Conservation (phyloP, 768 basidiomycete species). For the Dioszegia aurantiaca region DNA sequence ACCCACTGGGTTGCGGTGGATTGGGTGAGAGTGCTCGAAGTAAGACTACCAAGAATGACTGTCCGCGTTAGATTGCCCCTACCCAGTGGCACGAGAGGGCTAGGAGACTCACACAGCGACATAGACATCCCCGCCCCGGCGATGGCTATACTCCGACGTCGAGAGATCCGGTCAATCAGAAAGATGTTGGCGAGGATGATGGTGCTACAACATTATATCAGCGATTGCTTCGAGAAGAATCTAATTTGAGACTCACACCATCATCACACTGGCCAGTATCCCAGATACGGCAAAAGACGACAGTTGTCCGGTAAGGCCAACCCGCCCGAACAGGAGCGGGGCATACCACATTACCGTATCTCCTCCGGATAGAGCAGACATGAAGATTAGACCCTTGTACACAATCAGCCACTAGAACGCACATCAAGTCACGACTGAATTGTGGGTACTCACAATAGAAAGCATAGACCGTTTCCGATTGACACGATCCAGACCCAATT, state of each 20-base stretch:
- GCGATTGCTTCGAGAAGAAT: too few species aligned
- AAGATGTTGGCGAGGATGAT: neutral
- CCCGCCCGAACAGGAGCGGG: conserved; percentile 13
- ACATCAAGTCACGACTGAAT: neutral
- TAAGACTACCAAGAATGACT: conserved; percentile 4
- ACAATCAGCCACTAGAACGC: neutral
- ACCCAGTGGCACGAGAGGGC: neutral
- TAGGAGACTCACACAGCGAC: neutral
- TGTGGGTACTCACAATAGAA: too few species aligned
- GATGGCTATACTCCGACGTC: conserved; percentile 1
- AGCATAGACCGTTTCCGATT: neutral
- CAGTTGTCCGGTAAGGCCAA: conserved; percentile 13
- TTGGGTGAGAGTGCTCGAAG: too few species aligned
- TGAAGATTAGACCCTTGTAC: conserved; percentile 12
- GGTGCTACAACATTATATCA: too few species aligned
- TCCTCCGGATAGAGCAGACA: conserved; percentile 22
- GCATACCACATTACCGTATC: conserved; percentile 26
- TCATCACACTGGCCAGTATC: conserved; percentile 17
- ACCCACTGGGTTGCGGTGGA: neutral
- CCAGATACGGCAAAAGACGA: conserved; percentile 19
- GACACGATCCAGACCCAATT: too few species aligned
- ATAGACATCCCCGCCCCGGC: neutral
- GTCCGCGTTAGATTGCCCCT: too few species aligned
- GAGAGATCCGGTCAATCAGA: neutral
- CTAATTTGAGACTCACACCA: conserved; percentile 13